Percentiles rank a stretch among this genome's conserved stretches.
phyloP scores from a whole-genome alignment of 2,329 filamentous ascomycete genomes.

The Colletotrichum lindemuthianum region DNA sequence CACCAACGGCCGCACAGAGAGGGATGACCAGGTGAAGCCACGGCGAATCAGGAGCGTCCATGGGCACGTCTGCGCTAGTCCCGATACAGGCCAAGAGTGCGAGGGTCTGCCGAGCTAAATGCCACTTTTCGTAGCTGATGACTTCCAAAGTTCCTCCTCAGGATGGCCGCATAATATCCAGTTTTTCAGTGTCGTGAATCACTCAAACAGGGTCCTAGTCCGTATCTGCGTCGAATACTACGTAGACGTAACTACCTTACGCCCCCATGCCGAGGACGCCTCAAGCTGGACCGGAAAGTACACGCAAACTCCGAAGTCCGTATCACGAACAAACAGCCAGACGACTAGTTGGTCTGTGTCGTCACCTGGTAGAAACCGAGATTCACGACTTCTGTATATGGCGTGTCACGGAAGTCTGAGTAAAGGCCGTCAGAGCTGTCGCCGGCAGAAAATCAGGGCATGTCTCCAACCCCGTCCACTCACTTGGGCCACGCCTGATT shows the following conservation, averaged over 20 bases:
- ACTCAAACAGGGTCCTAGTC: no score
- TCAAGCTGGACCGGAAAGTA: neutral
- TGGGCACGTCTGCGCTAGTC: slow-evolving; percentile 18
- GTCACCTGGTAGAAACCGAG: neutral
- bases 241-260: no score
- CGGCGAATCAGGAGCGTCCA: slow-evolving; percentile 6
- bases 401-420: slow-evolving; percentile 39
- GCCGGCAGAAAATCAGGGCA: slow-evolving; percentile 42
- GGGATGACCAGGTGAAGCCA: neutral
- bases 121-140: neutral
- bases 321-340: no score
- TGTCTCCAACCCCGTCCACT: neutral
- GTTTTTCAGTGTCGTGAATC: neutral
- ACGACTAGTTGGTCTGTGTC: neutral
- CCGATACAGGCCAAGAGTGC: slow-evolving; percentile 33
- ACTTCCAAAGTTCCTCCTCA: neutral
- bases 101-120: slow-evolving; percentile 8
- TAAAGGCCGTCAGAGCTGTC: slow-evolving; percentile 43
- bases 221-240: no score
- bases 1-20: slow-evolving; percentile 3
- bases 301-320: neutral
- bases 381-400: slow-evolving; percentile 28
- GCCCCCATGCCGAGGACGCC: no score
- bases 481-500: no score
- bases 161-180: neutral